Base-by-base conservation (phyloP, 2,329 filamentous ascomycete genomes). In the Paraphaeosphaeria minitans region DNA sequence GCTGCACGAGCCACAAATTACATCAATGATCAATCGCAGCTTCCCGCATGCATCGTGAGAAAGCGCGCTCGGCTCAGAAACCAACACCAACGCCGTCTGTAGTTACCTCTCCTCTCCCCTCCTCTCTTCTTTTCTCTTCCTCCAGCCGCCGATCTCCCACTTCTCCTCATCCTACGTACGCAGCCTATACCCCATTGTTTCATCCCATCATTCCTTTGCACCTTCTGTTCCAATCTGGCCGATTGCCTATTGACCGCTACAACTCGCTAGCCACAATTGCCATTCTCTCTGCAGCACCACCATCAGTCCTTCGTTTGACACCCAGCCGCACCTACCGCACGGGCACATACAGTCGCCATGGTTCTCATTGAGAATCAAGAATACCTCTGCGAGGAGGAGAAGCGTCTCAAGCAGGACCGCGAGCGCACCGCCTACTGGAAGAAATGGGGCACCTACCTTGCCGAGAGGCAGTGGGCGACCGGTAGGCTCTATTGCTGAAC, bases 391-490 rank as follows among this genome's bases (percentile, higher is more conserved):
- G 89, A 91, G 78, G 94, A 98, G 80, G 94, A 98, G 83, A 90
- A 90, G 78, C 89, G 95, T 51, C 85, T 98, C 68, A 89, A 90
- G 74, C 87, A 97, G 74, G 94, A 98, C 78, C 87, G 88, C 59
- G 87, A 94, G 65, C 89, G 89, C 64, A 85, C 80, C 65, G 94
- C 92, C 77, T 98, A 98, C 82, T 98, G 94, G 94, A 98, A 98
- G 86, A 92, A 90, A 87, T 97, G 93, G 93, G 94, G 94, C 56
- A 89, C 93, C 24, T 98, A 97, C 74, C 89, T 96, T 69, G 88
- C 93, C 56, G 94, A 98, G 82, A 85, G 93, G 74, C 93, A 97
- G 82, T 97, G 94, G 94, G 93, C 93, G 58, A 97, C 93, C 67
- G 93, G 91, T 90, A 80, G 75, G 85, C 67, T 56, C 41, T 24